A percentile compares a stretch with the other conserved stretches of the same genome.
phyloP scores from a whole-genome alignment of 2,329 filamentous ascomycete genomes.

The Didymosphaeria variabile region DNA sequence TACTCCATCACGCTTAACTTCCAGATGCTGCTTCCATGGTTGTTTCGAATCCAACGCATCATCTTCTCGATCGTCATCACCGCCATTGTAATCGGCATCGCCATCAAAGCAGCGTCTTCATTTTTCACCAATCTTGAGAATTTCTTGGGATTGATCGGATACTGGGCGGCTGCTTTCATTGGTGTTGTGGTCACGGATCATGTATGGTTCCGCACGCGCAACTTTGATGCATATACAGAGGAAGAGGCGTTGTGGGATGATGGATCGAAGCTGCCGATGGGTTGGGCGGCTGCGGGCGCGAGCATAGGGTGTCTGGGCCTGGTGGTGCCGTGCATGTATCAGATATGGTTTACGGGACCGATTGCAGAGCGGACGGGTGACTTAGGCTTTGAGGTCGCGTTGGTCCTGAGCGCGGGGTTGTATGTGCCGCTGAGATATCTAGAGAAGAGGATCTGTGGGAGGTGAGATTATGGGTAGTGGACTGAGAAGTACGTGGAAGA shows the following conservation, averaged over 20 bases:
- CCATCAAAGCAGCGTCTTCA: constrained; percentile 63
- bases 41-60: constrained; percentile 65
- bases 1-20: constrained; percentile 72
- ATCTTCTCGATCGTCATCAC: constrained; percentile 67
- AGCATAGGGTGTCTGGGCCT: constrained; percentile 54
- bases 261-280: constrained; percentile 50
- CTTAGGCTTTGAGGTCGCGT: constrained; percentile 72
- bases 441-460: constrained; percentile 45
- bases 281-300: constrained; percentile 52
- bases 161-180: constrained; percentile 48
- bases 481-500: no score
- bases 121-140: constrained; percentile 65
- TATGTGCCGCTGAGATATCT: constrained; percentile 55
- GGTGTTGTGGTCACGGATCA: constrained; percentile 49
- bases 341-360: constrained; percentile 69
- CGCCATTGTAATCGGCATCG: constrained; percentile 67
- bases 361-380: constrained; percentile 69
- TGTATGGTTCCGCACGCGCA: constrained; percentile 46
- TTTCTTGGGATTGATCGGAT: constrained; percentile 47
- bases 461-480: constrained; percentile 19
- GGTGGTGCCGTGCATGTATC: constrained; percentile 67
- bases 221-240: constrained; percentile 46
- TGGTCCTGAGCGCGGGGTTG: constrained; percentile 57
- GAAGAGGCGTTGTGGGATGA: constrained; percentile 53
- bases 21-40: constrained; percentile 67